phyloP scores from a whole-genome alignment of 257 asterid species.

The Solanum infundibuliforme region DNA sequence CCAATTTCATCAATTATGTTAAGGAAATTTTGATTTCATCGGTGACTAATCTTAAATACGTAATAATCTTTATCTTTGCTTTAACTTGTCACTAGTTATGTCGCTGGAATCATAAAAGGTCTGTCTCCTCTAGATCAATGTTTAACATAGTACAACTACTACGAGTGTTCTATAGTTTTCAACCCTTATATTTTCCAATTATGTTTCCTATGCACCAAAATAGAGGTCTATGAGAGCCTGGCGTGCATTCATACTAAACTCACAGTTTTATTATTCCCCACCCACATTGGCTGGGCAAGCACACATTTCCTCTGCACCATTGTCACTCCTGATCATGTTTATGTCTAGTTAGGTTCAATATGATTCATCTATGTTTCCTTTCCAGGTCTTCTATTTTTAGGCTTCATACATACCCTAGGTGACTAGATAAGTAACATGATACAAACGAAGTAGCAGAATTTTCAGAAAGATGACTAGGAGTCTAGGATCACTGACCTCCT shows the following conservation, averaged over 20 bases:
- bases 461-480: background rate
- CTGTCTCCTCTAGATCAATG: background rate
- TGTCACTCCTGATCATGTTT: background rate
- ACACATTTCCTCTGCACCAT: background rate
- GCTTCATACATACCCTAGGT: background rate
- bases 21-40: background rate
- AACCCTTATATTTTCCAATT: background rate
- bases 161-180: background rate
- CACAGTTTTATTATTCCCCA: background rate
- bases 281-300: background rate
- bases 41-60: background rate
- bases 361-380: background rate
- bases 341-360: background rate
- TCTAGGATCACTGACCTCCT: background rate
- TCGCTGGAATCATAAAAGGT: background rate
- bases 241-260: background rate
- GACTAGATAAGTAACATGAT: background rate
- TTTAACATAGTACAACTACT: background rate
- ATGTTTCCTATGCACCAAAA: background rate
- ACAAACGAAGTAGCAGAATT: background rate
- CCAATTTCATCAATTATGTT: background rate
- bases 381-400: background rate
- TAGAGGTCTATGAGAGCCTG: background rate
- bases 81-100: background rate
- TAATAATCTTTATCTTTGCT: too few species aligned